A percentile compares a stretch with the other conserved stretches of the same genome.
These are phyloP conservation scores for Chaetoscypha palmicola DNA, from an alignment of 2,329 filamentous ascomycete genomes.

Conservation along the genomic window DNA sequence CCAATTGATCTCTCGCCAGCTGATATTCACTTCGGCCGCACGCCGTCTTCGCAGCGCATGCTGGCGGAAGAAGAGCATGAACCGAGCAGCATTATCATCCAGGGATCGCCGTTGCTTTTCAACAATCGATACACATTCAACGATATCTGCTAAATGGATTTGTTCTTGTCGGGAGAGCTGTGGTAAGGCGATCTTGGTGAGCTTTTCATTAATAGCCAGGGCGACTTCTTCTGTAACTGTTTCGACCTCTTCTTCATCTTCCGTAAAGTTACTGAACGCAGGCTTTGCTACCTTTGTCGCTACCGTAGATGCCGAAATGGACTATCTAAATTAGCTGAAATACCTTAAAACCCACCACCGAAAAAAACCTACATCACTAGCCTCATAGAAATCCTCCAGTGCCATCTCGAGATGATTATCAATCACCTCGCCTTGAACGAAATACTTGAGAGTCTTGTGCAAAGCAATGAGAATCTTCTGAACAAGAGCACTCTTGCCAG, in stretches of 20 bases:
- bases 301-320: conserved; percentile 12
- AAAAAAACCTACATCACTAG: conserved; percentile 22
- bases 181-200: conserved; percentile 68
- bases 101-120: conserved; percentile 83
- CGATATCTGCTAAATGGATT: conserved; percentile 74
- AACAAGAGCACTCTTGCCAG: conserved; percentile 67
- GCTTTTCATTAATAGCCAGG: conserved; percentile 62
- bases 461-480: conserved; percentile 66
- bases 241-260: conserved; percentile 50
- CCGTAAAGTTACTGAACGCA: conserved; percentile 41
- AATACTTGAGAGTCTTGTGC: conserved; percentile 72
- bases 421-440: conserved; percentile 70
- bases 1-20: conserved; percentile 76
- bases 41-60: conserved; percentile 64
- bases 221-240: conserved; percentile 67
- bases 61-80: conserved; percentile 81
- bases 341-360: too few relatives aligned
- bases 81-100: conserved; percentile 82
- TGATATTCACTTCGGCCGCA: conserved; percentile 58
- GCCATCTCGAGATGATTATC: conserved; percentile 68
- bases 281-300: conserved; percentile 28
- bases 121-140: conserved; percentile 77
- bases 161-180: conserved; percentile 81
- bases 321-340: conserved; percentile 14
- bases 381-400: conserved; percentile 50